Percentiles rank a stretch among this genome's conserved stretches.
Conservation (phyloP, 2,329 filamentous ascomycete genomes). For the Colletotrichum lindemuthianum region DNA sequence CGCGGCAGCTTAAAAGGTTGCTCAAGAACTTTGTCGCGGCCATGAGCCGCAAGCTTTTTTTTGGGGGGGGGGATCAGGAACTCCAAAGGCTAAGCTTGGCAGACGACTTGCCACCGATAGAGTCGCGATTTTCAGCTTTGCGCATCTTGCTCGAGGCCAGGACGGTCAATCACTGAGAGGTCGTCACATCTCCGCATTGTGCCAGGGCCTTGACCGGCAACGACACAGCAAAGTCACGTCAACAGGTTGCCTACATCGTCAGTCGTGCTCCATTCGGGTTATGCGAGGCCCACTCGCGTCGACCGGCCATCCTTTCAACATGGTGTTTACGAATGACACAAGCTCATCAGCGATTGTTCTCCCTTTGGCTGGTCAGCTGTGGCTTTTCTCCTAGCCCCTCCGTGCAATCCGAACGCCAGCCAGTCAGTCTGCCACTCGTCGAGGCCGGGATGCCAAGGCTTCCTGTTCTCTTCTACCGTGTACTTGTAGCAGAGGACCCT, state of each 20-base stretch:
- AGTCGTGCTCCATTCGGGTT: conserved; percentile 29
- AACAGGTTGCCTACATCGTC: conserved; percentile 19
- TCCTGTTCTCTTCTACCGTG: not conserved
- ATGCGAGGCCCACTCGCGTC: conserved; percentile 24
- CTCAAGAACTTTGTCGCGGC: no score
- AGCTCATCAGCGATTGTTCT: not conserved
- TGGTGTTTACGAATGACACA: not conserved
- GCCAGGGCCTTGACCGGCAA: no score
- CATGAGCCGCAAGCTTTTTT: no score
- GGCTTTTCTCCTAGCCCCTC: not conserved
- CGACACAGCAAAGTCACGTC: not conserved
- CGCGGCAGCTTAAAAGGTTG: not conserved
- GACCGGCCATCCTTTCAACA: conserved; percentile 22
- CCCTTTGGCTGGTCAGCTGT: conserved; percentile 3
- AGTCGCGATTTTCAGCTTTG: no score
- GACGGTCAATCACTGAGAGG: no score
- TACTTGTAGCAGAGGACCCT: conserved; percentile 14
- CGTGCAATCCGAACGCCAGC: conserved; percentile 1
- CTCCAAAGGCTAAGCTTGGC: no score
- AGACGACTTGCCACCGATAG: no score
- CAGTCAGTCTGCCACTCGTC: not conserved
- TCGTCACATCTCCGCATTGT: no score
- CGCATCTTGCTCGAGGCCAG: no score
- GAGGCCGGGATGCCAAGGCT: conserved; percentile 26
- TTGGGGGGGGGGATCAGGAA: no score